Evolutionary conservation across 495 filamentous ascomycete genomes (phyloP).

Genomic region (Penicillium salamii): DNA sequence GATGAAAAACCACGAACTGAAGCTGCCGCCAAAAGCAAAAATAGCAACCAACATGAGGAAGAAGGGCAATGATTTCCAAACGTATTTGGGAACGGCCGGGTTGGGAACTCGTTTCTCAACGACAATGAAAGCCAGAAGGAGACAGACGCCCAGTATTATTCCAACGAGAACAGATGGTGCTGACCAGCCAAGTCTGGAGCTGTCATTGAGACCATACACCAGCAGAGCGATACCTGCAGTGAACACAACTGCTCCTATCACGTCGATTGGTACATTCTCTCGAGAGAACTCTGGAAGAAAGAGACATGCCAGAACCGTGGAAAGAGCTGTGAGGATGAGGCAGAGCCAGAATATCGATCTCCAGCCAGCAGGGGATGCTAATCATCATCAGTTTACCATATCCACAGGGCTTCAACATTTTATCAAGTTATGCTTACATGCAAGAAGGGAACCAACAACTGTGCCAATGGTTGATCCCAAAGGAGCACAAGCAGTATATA

Average conservation of each 20-base stretch:
- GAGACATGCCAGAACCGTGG: neutral
- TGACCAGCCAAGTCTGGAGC: neutral
- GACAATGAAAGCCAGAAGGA: too few species aligned
- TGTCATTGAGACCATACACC: neutral
- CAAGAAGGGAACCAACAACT: neutral
- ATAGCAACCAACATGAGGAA: neutral
- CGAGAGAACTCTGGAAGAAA: neutral
- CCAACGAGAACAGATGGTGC: neutral
- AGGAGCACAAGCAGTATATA: neutral
- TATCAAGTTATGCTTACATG: neutral
- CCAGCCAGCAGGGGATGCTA: neutral
- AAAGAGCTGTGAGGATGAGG: neutral
- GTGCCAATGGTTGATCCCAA: neutral
- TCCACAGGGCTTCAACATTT: too few species aligned
- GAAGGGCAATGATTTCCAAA: neutral
- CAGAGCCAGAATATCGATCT: slow-evolving; percentile 1
- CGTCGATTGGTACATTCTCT: neutral
- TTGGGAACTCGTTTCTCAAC: neutral
- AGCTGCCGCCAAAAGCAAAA: neutral
- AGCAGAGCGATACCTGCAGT: neutral
- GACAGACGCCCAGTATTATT: neutral
- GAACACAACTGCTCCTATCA: neutral
- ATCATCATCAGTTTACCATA: neutral
- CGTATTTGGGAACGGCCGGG: neutral
- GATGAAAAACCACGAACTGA: neutral